Base-by-base conservation (phyloP, 305 asterid genomes). In the Salvia sclarea region DNA sequence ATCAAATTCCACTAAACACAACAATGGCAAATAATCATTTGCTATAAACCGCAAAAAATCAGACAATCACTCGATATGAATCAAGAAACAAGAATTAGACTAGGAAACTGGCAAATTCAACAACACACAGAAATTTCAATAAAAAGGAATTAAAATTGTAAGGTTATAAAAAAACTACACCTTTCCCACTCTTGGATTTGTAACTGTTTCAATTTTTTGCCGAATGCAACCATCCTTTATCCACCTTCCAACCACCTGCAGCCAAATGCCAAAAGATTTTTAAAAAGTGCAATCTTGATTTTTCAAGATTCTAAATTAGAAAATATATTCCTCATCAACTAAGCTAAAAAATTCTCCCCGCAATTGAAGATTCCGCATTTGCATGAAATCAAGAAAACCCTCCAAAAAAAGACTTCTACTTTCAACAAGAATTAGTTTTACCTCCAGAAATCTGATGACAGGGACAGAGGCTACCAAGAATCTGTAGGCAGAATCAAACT, bases 171-270 rank as follows among this genome's bases (percentile, higher is more conserved):
- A 37, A 37, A 37, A 37, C n/a, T n/a, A 1, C 9, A 89, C 95
- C 92, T 78, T 72, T 85, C 86, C 96, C 96, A 89, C 47, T 86
- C 96, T 54, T 83, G 88, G 71, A 83, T 75, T 69, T 83, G 93
- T 17, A 80, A 45, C 48, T 81, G 72, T 70, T 83, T 89, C 79
- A 89, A 69, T 69, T 76, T 86, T 64, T 89, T 86, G 60, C 96
- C 96, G 21, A 89, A 89, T 38, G 88, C 90, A 64, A 86, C 95
- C 96, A 89, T 89, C 75, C 76, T 76, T 61, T 61, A 55, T 21
- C 24, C 11, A 64, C 53, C 73, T 43, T 33, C 28, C 4, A 30
- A 50, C 30, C 12, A 53, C 48, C 73, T 73, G 67, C 66, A 33
- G 50, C 20, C 24, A 28, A 16, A 10, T 25, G 4, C 12, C 20